Evolutionary conservation across 192 early-diverging fungal species (phyloP).

Genomic region (Coemansia reversa): DNA sequence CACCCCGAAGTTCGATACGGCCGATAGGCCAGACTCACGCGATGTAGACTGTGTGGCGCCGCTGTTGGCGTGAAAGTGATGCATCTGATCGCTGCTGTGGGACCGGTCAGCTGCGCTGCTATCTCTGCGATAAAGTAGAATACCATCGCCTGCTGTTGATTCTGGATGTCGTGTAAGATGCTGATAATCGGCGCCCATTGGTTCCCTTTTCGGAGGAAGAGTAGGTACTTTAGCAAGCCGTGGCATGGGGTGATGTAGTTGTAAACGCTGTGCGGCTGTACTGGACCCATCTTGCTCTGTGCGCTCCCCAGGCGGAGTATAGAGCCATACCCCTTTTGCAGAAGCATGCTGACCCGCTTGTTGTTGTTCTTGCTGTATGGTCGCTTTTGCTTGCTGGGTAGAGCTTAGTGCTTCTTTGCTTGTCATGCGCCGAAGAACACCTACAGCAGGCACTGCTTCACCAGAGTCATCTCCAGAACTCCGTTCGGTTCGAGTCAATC

Average conservation of each 20-base stretch:
- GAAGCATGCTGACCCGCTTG: neutral
- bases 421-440: conserved; percentile 5
- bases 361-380: neutral
- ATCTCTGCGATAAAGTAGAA: conserved; percentile 6
- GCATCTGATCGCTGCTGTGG: conserved; percentile 18
- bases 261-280: conserved; percentile 2
- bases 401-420: conserved; percentile 10
- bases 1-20: neutral
- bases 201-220: conserved; percentile 13
- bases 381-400: neutral
- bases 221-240: conserved; percentile 17
- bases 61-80: neutral
- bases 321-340: conserved; percentile 17
- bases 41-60: conserved; percentile 6
- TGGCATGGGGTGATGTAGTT: conserved; percentile 7
- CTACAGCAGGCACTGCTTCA: neutral
- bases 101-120: conserved; percentile 8
- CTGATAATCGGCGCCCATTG: conserved; percentile 6
- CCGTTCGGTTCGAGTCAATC: conserved; percentile 6
- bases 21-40: conserved; percentile 5
- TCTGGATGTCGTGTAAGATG: conserved; percentile 4
- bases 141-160: neutral
- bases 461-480: conserved; percentile 15
- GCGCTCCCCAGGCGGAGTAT: conserved; percentile 22
- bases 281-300: conserved; percentile 8